Evolutionary conservation across 2,329 filamentous ascomycete species (phyloP).

Genomic region (Alternaria postmessia): DNA sequence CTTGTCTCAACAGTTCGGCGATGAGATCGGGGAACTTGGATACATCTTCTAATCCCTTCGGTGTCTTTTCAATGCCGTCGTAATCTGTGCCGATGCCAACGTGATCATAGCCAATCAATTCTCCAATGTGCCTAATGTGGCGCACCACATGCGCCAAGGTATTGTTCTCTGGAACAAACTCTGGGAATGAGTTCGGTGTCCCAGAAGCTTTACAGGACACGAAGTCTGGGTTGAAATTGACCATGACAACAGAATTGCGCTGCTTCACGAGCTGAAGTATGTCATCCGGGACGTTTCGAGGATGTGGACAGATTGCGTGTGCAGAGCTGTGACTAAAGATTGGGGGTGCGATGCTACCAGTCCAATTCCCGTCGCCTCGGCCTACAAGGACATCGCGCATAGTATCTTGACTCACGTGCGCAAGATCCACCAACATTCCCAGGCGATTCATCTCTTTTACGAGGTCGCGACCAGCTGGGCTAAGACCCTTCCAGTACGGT

Average conservation of each 20-base stretch:
- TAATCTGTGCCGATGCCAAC: slow-evolving; percentile 92
- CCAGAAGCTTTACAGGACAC: slow-evolving; percentile 74
- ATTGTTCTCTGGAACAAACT: slow-evolving; percentile 71
- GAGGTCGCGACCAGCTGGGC: slow-evolving; percentile 70
- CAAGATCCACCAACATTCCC: slow-evolving; percentile 91
- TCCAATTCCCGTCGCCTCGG: slow-evolving; percentile 61
- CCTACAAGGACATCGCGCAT: slow-evolving; percentile 83
- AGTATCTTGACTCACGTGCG: slow-evolving; percentile 80
- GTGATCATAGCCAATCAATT: slow-evolving; percentile 83
- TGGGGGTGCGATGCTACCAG: slow-evolving; percentile 78
- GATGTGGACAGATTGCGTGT: slow-evolving; percentile 82
- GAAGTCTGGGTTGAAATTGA: slow-evolving; percentile 87
- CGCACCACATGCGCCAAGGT: slow-evolving; percentile 80
- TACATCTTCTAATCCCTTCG: slow-evolving; percentile 82
- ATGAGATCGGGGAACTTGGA: slow-evolving; percentile 82
- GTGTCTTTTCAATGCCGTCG: slow-evolving; percentile 75
- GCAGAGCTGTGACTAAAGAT: slow-evolving; percentile 92
- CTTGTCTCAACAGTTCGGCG: slow-evolving; percentile 74
- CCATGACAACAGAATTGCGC: slow-evolving; percentile 82
- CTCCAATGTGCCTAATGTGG: slow-evolving; percentile 84
- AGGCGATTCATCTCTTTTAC: slow-evolving; percentile 92
- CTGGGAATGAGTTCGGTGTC: slow-evolving; percentile 70
- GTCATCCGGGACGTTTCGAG: slow-evolving; percentile 87
- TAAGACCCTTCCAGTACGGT: slow-evolving; percentile 76
- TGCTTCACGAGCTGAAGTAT: slow-evolving; percentile 79